Conservation (phyloP, 148 eudicot species). For the Fallopia convolvulus region DNA sequence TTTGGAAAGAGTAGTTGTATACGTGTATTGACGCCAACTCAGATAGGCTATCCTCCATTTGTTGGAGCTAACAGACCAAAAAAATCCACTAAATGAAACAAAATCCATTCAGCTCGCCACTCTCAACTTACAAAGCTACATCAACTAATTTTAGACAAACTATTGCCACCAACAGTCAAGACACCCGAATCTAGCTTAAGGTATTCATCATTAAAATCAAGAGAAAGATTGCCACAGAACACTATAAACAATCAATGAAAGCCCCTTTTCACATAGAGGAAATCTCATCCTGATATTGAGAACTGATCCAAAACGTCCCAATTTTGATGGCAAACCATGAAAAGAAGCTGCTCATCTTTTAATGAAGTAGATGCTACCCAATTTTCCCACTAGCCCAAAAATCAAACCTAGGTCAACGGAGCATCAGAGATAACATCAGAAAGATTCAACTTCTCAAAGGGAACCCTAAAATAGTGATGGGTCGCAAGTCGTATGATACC, state of each 20-base stretch:
- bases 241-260: not conserved
- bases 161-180: not conserved
- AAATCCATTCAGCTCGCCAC: not conserved
- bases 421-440: constrained; percentile 13
- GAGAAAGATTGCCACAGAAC: not conserved
- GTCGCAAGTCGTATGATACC: not conserved
- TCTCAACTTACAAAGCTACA: not conserved
- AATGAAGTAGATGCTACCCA: constrained; percentile 18
- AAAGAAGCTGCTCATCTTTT: not conserved
- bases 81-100: not conserved
- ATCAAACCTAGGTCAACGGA: constrained; percentile 1
- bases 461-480: not conserved
- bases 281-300: not conserved
- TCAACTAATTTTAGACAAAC: not conserved
- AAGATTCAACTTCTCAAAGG: not conserved
- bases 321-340: not conserved
- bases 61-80: not conserved
- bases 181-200: not conserved
- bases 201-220: not conserved
- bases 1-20: no score
- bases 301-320: not conserved
- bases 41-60: not conserved
- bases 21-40: not conserved
- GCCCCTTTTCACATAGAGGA: not conserved
- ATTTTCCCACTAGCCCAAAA: not conserved